A percentile compares a stretch with the other conserved stretches of the same genome.
These are phyloP conservation scores for Linum trigynum DNA, from an alignment of 345 rosid species.

Conservation along the genomic window DNA sequence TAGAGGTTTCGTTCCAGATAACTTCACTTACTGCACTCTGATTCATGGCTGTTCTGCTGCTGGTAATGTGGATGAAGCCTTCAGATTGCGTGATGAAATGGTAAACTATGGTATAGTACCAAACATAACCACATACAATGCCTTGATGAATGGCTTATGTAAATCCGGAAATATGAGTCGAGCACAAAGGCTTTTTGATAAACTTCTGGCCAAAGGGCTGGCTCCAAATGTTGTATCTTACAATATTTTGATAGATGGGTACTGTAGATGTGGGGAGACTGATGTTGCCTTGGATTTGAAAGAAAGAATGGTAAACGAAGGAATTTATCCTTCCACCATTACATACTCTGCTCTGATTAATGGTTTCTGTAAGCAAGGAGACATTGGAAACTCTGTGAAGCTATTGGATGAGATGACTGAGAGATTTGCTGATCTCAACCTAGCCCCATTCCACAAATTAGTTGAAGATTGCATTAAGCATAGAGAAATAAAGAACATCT, in stretches of 20 bases:
- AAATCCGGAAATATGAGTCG: conserved; percentile 45
- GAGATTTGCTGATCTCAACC: conserved; percentile 17
- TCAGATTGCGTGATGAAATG: conserved; percentile 60
- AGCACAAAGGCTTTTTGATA: conserved; percentile 48
- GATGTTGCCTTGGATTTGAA: conserved; percentile 41
- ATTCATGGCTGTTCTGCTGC: conserved; percentile 50
- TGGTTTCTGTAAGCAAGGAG: conserved; percentile 31
- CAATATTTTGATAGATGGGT: conserved; percentile 42
- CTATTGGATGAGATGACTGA: conserved; percentile 26
- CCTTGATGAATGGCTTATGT: conserved; percentile 52
- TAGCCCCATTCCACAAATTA: conserved; percentile 15
- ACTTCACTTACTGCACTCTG: conserved; percentile 46
- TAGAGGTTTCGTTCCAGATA: conserved; percentile 49
- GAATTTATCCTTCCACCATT: conserved; percentile 29
- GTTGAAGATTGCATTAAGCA: conserved; percentile 8
- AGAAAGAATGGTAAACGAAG: conserved; percentile 40
- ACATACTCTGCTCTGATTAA: conserved; percentile 30
- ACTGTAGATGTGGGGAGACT: conserved; percentile 35
- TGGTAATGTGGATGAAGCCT: conserved; percentile 56
- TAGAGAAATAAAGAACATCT: conserved; percentile 14
- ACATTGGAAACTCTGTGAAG: conserved; percentile 16
- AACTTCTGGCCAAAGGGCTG: conserved; percentile 48
- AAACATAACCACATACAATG: conserved; percentile 54
- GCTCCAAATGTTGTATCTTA: conserved; percentile 47
- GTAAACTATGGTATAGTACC: conserved; percentile 42